phyloP scores from a whole-genome alignment of 2,329 filamentous ascomycete species.

The Escovopsis sp. region DNA sequence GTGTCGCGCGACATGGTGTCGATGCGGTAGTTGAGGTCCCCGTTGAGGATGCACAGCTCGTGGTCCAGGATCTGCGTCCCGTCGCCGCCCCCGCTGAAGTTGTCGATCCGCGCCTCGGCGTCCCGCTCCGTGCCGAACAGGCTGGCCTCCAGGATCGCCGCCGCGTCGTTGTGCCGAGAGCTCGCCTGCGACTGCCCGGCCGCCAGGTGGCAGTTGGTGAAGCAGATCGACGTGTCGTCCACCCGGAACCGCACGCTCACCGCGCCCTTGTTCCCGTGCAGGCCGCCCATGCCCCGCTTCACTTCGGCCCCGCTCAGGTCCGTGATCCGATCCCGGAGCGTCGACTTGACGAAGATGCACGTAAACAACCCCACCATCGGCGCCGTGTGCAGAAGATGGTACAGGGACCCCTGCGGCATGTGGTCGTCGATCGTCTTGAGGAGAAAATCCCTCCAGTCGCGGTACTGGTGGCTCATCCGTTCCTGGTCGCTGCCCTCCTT shows the following conservation, averaged over 20 bases:
- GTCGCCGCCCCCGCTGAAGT: conserved; percentile 82
- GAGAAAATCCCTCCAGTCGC: conserved; percentile 88
- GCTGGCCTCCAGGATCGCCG: conserved; percentile 69
- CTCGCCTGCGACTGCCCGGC: conserved; percentile 85
- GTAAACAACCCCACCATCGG: conserved; percentile 87
- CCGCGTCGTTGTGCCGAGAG: conserved; percentile 83
- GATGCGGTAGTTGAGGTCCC: conserved; percentile 95
- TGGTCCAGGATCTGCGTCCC: conserved; percentile 92
- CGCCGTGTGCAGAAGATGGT: conserved; percentile 75
- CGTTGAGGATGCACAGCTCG: conserved; percentile 92
- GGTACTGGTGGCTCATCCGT: conserved; percentile 93
- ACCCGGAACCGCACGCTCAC: conserved; percentile 83
- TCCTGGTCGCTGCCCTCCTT: conserved; percentile 69
- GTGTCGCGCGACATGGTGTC: conserved; percentile 92
- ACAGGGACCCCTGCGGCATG: conserved; percentile 62
- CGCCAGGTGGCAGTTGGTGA: conserved; percentile 94
- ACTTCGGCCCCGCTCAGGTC: conserved; percentile 70
- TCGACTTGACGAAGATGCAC: conserved; percentile 82
- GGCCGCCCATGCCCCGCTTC: conserved; percentile 88
- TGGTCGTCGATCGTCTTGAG: conserved; percentile 69
- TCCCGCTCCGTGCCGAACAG: conserved; percentile 62
- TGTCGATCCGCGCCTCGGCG: conserved; percentile 52
- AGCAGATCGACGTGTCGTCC: conserved; percentile 88
- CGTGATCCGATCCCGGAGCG: conserved; percentile 59
- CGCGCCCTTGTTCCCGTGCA: conserved; percentile 94